phyloP scores from a whole-genome alignment of 2,329 filamentous ascomycete species.

The Lasiodiplodia theobromae region DNA sequence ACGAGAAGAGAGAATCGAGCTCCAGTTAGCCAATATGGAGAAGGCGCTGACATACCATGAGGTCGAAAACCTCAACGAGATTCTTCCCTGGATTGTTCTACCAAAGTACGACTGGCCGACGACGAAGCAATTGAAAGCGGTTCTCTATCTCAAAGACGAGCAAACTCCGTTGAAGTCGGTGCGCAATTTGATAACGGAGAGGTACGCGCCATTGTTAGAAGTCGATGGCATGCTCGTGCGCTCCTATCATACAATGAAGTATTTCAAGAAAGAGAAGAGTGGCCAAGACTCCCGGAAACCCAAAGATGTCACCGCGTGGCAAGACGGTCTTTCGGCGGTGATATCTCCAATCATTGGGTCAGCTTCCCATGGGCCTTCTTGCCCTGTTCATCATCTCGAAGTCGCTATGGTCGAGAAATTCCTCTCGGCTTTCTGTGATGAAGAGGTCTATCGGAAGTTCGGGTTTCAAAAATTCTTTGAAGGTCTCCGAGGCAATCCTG shows the following conservation, averaged over 20 bases:
- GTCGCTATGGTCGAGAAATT: neutral
- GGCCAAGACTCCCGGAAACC: neutral
- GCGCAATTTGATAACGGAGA: neutral
- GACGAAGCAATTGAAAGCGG: neutral
- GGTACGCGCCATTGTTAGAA: neutral
- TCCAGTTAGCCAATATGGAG: neutral
- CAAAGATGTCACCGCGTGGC: neutral
- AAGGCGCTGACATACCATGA: neutral
- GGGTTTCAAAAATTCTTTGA: neutral
- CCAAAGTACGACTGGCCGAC: conserved; percentile 13
- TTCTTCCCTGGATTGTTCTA: conserved; percentile 6
- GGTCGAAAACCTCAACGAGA: conserved; percentile 2
- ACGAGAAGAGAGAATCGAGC: conserved; percentile 1
- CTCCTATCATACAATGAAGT: conserved; percentile 14
- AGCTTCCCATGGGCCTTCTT: neutral
- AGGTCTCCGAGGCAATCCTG: neutral
- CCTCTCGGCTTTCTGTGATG: neutral
- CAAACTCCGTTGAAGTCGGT: conserved; percentile 1
- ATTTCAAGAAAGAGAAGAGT: neutral
- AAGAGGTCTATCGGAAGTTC: neutral
- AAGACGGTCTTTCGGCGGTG: neutral
- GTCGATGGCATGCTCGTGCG: conserved; percentile 6
- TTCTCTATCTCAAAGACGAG: conserved; percentile 2
- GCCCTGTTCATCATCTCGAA: neutral
- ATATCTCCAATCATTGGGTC: neutral